phyloP scores from a whole-genome alignment of 805 yeast species.

The Hemisphaericaspora nanyangensis region DNA sequence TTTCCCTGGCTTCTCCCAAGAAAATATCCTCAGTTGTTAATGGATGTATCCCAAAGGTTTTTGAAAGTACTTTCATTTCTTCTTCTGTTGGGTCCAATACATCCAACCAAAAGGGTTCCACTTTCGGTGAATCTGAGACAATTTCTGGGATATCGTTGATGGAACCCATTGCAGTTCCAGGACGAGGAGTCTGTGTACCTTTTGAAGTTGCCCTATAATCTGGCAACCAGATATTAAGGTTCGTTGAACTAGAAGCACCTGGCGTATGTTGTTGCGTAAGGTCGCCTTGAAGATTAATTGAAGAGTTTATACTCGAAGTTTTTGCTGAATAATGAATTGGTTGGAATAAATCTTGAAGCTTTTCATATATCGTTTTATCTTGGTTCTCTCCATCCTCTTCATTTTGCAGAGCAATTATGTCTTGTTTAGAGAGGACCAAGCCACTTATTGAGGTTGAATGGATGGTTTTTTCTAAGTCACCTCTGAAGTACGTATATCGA shows the following conservation, averaged over 20 bases:
- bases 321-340: conserved; percentile 18
- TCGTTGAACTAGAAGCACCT: neutral
- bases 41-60: conserved; percentile 93
- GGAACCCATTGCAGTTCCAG: conserved; percentile 3
- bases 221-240: neutral
- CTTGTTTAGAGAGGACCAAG: conserved; percentile 31
- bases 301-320: conserved; percentile 7
- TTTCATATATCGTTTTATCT: conserved; percentile 7
- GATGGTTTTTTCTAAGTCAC: conserved; percentile 81
- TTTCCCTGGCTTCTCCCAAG: conserved; percentile 90
- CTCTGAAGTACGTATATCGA: conserved; percentile 89
- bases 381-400: conserved; percentile 4
- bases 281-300: conserved; percentile 4
- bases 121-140: neutral
- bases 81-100: conserved; percentile 92
- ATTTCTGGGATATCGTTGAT: conserved; percentile 1
- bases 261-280: neutral
- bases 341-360: conserved; percentile 22
- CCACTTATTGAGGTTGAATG: conserved; percentile 90
- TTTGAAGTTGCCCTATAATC: neutral
- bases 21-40: conserved; percentile 93
- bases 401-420: conserved; percentile 6
- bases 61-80: conserved; percentile 88
- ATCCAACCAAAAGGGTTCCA: conserved; percentile 70
- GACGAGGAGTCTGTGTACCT: conserved; percentile 3